Base-by-base conservation (phyloP, 306 rosid species). In the Macrotyloma uniflorum region DNA sequence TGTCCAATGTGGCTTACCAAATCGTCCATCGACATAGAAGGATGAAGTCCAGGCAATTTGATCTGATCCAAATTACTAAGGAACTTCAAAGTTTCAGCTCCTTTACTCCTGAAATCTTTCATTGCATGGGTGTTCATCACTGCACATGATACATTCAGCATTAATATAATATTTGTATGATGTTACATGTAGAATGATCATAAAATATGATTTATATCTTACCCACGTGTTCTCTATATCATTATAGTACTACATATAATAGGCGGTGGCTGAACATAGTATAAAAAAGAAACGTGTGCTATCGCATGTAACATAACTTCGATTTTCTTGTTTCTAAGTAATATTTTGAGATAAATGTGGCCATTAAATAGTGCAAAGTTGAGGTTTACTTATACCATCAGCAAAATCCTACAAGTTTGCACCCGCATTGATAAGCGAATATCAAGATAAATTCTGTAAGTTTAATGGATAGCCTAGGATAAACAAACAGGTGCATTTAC, bases 21-120 rank as follows among this genome's bases (percentile, higher is more conserved):
- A 86, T 92, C 96, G 7, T 85, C 85, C 93, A 87, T 85, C 20
- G 97, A 92, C 92, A 92, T 90, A 0, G 91, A 90, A 12, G 91
- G 79, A 23, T 82, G 87, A 62, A 90, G 86, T 61, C 93, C 92
- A 2, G 93, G 91, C 61, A 90, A 84, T 82, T 83, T 90, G 5
- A 90, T 87, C 78, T 87, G 91, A 74, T 89, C 85, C 78, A 86
- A 83, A 33, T 83, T 86, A 75, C 76, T 80, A 6, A 79, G 85
- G 28, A 83, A 64, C 88, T 84, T 90, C 45, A 83, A 51, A 26
- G 85, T 84, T 42, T 83, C 82, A 0, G 79, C 81, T 83, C 79
- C 89, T 47, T 77, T 74, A 42, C 75, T 67, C 79, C 65, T 82
- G 49, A 79, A 76, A 67, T 84, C 88, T 47, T 61, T 77, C 66